A percentile compares a stretch with the other conserved stretches of the same genome.
These are phyloP conservation scores for Lizonia empirigonia DNA, from an alignment of 2,329 filamentous ascomycete species.

Conservation along the genomic window DNA sequence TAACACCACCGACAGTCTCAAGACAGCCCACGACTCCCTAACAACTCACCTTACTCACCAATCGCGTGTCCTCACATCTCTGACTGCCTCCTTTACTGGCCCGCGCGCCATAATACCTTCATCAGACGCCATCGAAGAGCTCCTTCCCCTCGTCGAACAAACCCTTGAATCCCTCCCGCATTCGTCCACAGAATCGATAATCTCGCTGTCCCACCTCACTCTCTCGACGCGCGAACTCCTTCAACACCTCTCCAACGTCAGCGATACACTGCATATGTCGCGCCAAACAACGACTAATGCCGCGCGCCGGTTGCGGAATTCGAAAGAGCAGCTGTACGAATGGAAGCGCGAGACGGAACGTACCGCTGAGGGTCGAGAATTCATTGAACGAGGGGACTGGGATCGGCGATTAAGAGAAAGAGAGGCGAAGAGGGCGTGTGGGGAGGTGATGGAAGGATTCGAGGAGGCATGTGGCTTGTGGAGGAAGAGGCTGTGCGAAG, in stretches of 20 bases:
- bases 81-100: slow-evolving; percentile 73
- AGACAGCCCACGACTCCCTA: slow-evolving; percentile 75
- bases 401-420: slow-evolving; percentile 74
- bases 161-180: slow-evolving; percentile 71
- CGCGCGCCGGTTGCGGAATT: slow-evolving; percentile 76
- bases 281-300: slow-evolving; percentile 85
- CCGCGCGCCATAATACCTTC: slow-evolving; percentile 69
- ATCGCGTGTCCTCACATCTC: slow-evolving; percentile 74
- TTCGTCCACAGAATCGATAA: slow-evolving; percentile 67
- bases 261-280: slow-evolving; percentile 92
- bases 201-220: slow-evolving; percentile 70
- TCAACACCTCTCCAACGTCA: slow-evolving; percentile 81
- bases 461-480: slow-evolving; percentile 87
- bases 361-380: slow-evolving; percentile 79
- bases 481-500: slow-evolving; percentile 71
- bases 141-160: slow-evolving; percentile 70
- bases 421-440: slow-evolving; percentile 82
- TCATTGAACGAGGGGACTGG: slow-evolving; percentile 84
- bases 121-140: slow-evolving; percentile 67
- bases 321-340: slow-evolving; percentile 83
- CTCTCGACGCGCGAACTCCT: slow-evolving; percentile 71
- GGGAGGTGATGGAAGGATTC: slow-evolving; percentile 88
- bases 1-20: slow-evolving; percentile 60
- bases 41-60: slow-evolving; percentile 77
- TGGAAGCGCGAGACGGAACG: slow-evolving; percentile 82